Base-by-base conservation (phyloP, 306 rosid species). In the Albizia julibrissin region DNA sequence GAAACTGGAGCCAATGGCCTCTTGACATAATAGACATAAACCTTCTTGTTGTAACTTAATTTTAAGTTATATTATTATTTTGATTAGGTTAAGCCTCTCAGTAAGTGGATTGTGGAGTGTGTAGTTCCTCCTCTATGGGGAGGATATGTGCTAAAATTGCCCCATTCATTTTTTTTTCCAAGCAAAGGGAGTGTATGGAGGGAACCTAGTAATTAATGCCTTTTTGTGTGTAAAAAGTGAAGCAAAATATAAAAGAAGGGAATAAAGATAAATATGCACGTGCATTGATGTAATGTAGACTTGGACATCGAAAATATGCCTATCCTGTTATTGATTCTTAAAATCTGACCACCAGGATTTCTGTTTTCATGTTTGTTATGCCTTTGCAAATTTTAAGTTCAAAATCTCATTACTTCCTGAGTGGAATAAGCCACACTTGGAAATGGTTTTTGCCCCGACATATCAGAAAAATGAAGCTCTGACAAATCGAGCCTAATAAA, bases 211-310 rank as follows among this genome's bases (percentile, higher is more conserved):
- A 69, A 26, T 24, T n/a, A 69, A 26, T 14, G 74, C 43, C 52
- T 71, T 71, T 71, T 43, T 9, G 0, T 71, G 34, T 6, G 33
- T 26, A 69, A 39, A 69, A 69, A 69, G 50, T 40, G 24, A n/a
- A 3, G 74, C 74, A 44, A 34, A 7, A 33, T n/a, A 14, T 24
- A 18, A 69, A 69, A 69, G 74, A n/a, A 22, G 74, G 22, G 52
- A 69, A 69, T 69, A 69, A 69, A 40, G 74, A 43, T n/a, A 69
- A 37, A 10, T n/a, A 40, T 22, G 52, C 74, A n/a, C 54, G 27
- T 70, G n/a, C 34, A 40, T 43, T 4, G 14, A 12, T 37, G 47
- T 68, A 68, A 10, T 21, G 72, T 68, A 21, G 72, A 10, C 18
- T 18, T 34, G 72, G 40, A 3, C 16, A 21, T 8, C 6, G 49